A percentile compares a stretch with the other conserved stretches of the same genome.
Conservation (phyloP, 805 yeast genomes). For the Pichia insulana region DNA sequence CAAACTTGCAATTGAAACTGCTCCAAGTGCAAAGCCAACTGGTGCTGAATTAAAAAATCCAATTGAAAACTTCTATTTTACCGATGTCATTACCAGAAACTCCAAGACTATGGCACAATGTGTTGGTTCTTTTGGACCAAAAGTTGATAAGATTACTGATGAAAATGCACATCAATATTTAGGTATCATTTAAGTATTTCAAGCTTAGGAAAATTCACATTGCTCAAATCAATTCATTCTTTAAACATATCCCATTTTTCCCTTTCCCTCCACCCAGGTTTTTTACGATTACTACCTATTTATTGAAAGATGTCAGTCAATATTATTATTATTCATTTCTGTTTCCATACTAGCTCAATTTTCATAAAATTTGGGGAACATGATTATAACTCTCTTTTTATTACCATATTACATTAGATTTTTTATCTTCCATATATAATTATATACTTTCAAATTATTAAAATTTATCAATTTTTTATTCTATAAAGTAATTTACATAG, state of each 20-base stretch:
- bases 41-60: constrained; percentile 52
- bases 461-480: constrained; percentile 3
- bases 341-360: constrained; percentile 4
- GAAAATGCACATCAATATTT: constrained; percentile 30
- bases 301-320: constrained; percentile 1
- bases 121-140: constrained; percentile 61
- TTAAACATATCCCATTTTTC: neutral
- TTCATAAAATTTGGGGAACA: neutral
- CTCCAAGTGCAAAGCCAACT: constrained; percentile 28
- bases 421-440: neutral
- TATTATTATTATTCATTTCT: constrained; percentile 11
- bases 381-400: no score
- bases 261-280: no score
- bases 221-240: neutral
- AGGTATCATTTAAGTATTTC: constrained; percentile 22
- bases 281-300: constrained; percentile 1
- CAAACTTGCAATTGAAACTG: constrained; percentile 44
- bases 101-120: constrained; percentile 89
- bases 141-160: constrained; percentile 51
- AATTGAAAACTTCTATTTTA: constrained; percentile 76
- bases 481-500: constrained; percentile 2
- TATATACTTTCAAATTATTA: neutral
- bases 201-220: no score
- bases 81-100: constrained; percentile 78
- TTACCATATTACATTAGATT: neutral